phyloP scores from a whole-genome alignment of 2,329 filamentous ascomycete species.

The Epichloe sibirici region DNA sequence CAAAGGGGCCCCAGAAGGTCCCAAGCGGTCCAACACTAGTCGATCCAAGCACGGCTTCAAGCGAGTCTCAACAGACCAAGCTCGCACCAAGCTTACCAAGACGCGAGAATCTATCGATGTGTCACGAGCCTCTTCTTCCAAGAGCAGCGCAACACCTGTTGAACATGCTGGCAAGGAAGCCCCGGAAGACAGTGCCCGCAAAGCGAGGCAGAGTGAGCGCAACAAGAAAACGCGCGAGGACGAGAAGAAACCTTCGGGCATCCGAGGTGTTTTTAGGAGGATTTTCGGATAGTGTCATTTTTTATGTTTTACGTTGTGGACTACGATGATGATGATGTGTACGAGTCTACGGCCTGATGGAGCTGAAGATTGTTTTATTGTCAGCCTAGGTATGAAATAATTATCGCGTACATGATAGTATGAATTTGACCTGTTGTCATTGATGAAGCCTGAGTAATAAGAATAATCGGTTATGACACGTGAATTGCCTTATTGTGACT shows the following conservation, averaged over 20 bases:
- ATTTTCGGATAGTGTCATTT: constrained; percentile 16
- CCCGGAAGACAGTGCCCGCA: constrained; percentile 21
- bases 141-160: constrained; percentile 4
- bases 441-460: not conserved
- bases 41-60: constrained; percentile 17
- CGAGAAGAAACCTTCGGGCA: constrained; percentile 19
- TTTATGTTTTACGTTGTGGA: constrained; percentile 1
- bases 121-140: not conserved
- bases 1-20: constrained; percentile 12
- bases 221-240: constrained; percentile 19
- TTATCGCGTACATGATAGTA: not conserved
- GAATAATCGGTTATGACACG: not conserved
- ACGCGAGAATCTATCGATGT: constrained; percentile 8
- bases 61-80: constrained; percentile 17
- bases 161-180: not conserved
- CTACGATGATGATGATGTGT: constrained; percentile 7
- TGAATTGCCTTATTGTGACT: too few species aligned
- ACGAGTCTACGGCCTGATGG: not conserved
- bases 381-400: constrained; percentile 5
- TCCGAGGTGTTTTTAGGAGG: constrained; percentile 26
- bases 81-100: constrained; percentile 13
- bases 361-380: constrained; percentile 6
- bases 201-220: constrained; percentile 23
- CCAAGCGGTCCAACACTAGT: constrained; percentile 17
- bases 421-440: not conserved